A percentile compares a stretch with the other conserved stretches of the same genome.
Conservation (phyloP, 2,329 filamentous ascomycete species). For the Tetracladium maxilliforme region DNA sequence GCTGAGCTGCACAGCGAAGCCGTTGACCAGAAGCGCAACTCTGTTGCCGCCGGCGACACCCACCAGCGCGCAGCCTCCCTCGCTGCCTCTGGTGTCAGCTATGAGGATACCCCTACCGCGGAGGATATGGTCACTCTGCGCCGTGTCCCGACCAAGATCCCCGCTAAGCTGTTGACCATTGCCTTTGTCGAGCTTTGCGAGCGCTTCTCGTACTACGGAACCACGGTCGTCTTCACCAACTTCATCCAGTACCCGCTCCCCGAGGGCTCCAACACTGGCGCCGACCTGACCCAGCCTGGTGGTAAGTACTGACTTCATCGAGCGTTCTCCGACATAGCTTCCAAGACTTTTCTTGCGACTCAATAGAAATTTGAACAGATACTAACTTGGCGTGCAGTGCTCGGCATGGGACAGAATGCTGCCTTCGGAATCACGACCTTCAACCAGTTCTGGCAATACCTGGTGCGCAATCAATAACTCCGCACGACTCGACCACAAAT, state of each 20-base stretch:
- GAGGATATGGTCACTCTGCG: slow-evolving; percentile 35
- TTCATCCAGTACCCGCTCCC: slow-evolving; percentile 35
- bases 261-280: slow-evolving; percentile 25
- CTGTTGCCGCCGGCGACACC: too few relatives aligned
- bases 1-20: too few relatives aligned
- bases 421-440: slow-evolving; percentile 32
- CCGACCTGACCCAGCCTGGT: slow-evolving; percentile 22
- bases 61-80: too few relatives aligned
- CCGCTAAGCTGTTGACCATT: slow-evolving; percentile 39
- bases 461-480: too few relatives aligned
- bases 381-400: too few relatives aligned
- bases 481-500: too few relatives aligned
- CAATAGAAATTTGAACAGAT: slow-evolving; percentile 28
- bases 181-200: slow-evolving; percentile 51
- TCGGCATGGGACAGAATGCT: slow-evolving; percentile 31
- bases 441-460: slow-evolving; percentile 18
- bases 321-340: slow-evolving; percentile 3
- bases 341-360: slow-evolving; percentile 1
- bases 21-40: too few relatives aligned
- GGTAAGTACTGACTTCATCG: too few relatives aligned
- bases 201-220: slow-evolving; percentile 51
- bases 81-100: too few relatives aligned
- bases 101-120: too few relatives aligned
- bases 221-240: slow-evolving; percentile 39
- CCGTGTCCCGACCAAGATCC: slow-evolving; percentile 36